Base-by-base conservation (phyloP, 805 yeast genomes). In the Ogataea zsoltii region DNA sequence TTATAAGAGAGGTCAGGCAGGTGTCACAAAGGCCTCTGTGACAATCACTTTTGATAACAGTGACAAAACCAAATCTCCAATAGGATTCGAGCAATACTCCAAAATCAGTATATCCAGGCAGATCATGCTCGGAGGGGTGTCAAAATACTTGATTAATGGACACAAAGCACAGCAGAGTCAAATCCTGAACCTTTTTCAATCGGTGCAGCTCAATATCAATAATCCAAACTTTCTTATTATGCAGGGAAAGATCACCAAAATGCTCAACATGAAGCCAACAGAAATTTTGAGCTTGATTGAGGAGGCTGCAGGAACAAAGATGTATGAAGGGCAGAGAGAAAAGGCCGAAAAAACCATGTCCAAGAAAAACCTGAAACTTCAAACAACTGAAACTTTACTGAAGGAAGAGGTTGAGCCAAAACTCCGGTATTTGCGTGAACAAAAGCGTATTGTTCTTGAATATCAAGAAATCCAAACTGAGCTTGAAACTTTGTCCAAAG, bases 171-270 rank as follows among this genome's bases (percentile, higher is more conserved):
- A 91, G 58, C 98, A 91, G 61, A 94, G 85, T 55, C 86, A 94
- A 10, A 97, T 94, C 1, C 75, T 90, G 45, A 91, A 85, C 56
- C 68, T 95, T 42, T 91, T 95, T 64, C 98, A 92, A 65, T 85
- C 95, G 14, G 96, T 95, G 17, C 99, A 94, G 67, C 76, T 94
- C 51, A 94, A 94, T 62, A 92, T 94, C 65, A 94, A 94, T 65
- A 94, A 92, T 62, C 99, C 99, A 26, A 94, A 94, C 64, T 94
- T 94, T 67, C 75, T 94, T 56, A 94, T 94, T 60, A 94, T 95
- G 99, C 99, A 94, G 68, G 99, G 99, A 49, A 88, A 90, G 63
- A 94, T 95, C 68, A 95, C 99, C 28, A 92, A 94, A 65, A 97
- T 94, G 53, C 75, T 94, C 58, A 94, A 94, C 65, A 94, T 94